Base-by-base conservation (phyloP, 2,329 filamentous ascomycete genomes). In the Fusarium veterinarium region DNA sequence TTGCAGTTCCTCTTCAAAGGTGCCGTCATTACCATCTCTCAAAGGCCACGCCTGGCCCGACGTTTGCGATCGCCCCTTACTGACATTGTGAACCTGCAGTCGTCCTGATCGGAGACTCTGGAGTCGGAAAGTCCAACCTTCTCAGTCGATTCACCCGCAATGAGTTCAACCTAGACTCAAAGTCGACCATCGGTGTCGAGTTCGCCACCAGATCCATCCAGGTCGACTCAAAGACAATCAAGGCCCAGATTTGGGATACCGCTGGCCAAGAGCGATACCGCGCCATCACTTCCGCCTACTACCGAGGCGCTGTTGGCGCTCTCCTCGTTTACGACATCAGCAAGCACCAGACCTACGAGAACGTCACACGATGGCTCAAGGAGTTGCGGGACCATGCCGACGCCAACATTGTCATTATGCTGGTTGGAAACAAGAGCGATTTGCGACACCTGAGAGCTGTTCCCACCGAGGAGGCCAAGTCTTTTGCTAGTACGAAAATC, bases 381-480 rank as follows among this genome's bases (percentile, higher is more conserved):
- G 96, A 99, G 88, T 89, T 99, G 81, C 91, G 96, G 79, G 96
- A 98, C 82, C 95, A 99, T 84, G 96, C 96, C 78, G 96, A 99
- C 83, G 95, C 95, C 79, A 98, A 98, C 87, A 98, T 98, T 80
- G 95, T 99, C 79, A 99, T 99, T 83, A 99, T 99, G 96, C 88
- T 99, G 80, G 96, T 98, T 63, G 96, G 96, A 84, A 99, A 99
- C 91, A 99, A 99, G 93, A 98, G 95, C 84, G 96, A 99, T 97
- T 93, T 98, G 92, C 93, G 95, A 85, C 96, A 99, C 86, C 89
- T 99, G 81, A 91, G 96, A 83, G 96, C 96, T 75, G 96, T 99
- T 76, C 95, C 96, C 57, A 99, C 96, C 69, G 96, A 99, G 82
- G 95, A 98, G 85, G 96, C 95, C 78, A 99, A 98, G 86, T 89